These are phyloP conservation scores for Capronia americana DNA, from an alignment of 2,329 filamentous ascomycete species.

Conservation along the genomic window DNA sequence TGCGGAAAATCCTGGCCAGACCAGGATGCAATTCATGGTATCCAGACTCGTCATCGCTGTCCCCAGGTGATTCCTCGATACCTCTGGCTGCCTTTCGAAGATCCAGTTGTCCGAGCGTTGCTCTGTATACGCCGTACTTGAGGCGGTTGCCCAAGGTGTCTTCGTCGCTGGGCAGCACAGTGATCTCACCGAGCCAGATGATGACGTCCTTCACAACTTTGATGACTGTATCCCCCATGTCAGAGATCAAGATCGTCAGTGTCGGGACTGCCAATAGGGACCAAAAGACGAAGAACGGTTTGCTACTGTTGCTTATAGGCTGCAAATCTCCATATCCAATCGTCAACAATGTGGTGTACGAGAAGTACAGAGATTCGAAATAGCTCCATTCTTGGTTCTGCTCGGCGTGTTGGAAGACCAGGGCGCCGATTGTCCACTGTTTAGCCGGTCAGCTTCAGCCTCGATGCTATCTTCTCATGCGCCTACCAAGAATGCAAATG, in stretches of 20 bases:
- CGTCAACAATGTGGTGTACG: slow-evolving; percentile 60
- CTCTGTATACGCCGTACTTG: slow-evolving; percentile 40
- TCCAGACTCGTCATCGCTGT: slow-evolving; percentile 20
- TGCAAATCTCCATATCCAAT: slow-evolving; percentile 62
- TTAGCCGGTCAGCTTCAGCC: slow-evolving; percentile 33
- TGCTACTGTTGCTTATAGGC: slow-evolving; percentile 57
- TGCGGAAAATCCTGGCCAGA: slow-evolving; percentile 32
- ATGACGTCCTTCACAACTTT: slow-evolving; percentile 62
- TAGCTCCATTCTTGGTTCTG: slow-evolving; percentile 58
- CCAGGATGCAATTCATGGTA: slow-evolving; percentile 38
- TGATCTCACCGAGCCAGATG: slow-evolving; percentile 61
- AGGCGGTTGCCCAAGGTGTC: slow-evolving; percentile 45
- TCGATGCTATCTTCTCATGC: neutral
- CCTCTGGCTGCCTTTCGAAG: slow-evolving; percentile 14
- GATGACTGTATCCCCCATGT: slow-evolving; percentile 62
- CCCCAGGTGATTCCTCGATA: slow-evolving; percentile 18
- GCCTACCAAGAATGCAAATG: slow-evolving; percentile 44
- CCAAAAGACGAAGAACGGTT: slow-evolving; percentile 65
- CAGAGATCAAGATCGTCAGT: slow-evolving; percentile 60
- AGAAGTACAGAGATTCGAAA: slow-evolving; percentile 60
- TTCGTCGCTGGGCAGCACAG: slow-evolving; percentile 59
- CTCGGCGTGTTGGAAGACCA: slow-evolving; percentile 58
- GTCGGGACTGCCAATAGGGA: slow-evolving; percentile 61
- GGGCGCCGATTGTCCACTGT: slow-evolving; percentile 57
- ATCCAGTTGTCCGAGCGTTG: slow-evolving; percentile 34